Conservation (phyloP, 306 rosid species). For the Casuarina equisetifolia region DNA sequence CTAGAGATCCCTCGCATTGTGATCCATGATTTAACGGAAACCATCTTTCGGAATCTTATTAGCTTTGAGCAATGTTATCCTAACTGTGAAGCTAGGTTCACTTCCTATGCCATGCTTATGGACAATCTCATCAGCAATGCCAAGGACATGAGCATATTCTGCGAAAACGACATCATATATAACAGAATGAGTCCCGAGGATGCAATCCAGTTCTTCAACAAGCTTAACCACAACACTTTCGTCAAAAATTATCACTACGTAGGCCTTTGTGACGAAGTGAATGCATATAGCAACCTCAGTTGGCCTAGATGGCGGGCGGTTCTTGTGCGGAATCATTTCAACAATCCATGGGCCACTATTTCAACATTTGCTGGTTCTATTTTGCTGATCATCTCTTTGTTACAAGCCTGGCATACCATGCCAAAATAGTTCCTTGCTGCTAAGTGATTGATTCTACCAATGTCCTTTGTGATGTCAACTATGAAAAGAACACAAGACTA, state of each 20-base stretch:
- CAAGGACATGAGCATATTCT: slow-evolving; percentile 3
- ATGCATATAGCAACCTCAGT: no score
- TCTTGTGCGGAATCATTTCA: slow-evolving; percentile 25
- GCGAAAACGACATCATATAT: background rate
- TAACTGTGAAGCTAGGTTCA: background rate
- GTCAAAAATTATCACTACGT: background rate
- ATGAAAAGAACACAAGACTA: no score
- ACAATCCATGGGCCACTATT: slow-evolving; percentile 19
- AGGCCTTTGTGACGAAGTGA: background rate
- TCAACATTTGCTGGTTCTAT: no score
- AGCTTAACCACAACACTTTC: background rate
- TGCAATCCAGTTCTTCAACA: slow-evolving; percentile 12
- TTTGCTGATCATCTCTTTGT: no score
- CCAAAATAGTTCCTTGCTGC: background rate
- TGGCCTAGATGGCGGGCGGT: slow-evolving; percentile 10
- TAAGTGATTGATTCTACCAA: background rate
- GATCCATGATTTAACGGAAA: slow-evolving; percentile 21
- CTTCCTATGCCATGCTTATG: slow-evolving; percentile 22
- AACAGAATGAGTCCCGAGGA: slow-evolving; percentile 12
- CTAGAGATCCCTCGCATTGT: slow-evolving; percentile 5
- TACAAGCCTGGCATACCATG: background rate
- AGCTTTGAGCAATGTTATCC: slow-evolving; percentile 21
- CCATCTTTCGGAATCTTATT: slow-evolving; percentile 16
- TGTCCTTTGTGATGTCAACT: background rate
- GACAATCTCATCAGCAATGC: slow-evolving; percentile 14